Conservation (phyloP, 208 protist genomes). For the Leishmania arabica region DNA sequence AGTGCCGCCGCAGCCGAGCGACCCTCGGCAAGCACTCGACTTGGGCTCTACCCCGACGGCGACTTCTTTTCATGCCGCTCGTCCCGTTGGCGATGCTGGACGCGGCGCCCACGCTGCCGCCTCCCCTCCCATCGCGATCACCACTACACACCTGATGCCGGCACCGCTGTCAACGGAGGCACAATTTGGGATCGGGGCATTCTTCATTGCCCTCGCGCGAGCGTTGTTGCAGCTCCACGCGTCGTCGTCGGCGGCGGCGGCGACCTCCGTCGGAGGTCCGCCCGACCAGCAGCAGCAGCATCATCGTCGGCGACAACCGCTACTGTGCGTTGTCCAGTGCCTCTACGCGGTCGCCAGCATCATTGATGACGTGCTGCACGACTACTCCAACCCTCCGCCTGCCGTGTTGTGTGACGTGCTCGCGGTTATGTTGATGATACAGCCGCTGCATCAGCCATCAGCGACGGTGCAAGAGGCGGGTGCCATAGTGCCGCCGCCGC, state of each 20-base stretch:
- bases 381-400: constrained; percentile 42
- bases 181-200: constrained; percentile 39
- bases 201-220: constrained; percentile 44
- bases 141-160: constrained; percentile 1
- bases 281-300: neutral
- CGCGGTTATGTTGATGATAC: constrained; percentile 15
- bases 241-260: neutral
- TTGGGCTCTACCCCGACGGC: neutral
- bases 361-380: constrained; percentile 55
- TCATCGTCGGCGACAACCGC: neutral
- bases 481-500: neutral
- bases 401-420: constrained; percentile 39
- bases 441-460: constrained; percentile 1
- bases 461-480: neutral
- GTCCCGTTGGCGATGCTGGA: neutral
- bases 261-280: neutral
- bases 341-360: constrained; percentile 33
- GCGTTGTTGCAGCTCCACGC: constrained; percentile 26
- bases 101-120: neutral
- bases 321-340: constrained; percentile 29
- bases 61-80: neutral
- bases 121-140: neutral
- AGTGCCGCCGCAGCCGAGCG: neutral
- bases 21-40: neutral
- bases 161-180: constrained; percentile 33